Evolutionary conservation across 352 stramenopile genomes (phyloP).

Genomic region (Phytopythium aichiense): DNA sequence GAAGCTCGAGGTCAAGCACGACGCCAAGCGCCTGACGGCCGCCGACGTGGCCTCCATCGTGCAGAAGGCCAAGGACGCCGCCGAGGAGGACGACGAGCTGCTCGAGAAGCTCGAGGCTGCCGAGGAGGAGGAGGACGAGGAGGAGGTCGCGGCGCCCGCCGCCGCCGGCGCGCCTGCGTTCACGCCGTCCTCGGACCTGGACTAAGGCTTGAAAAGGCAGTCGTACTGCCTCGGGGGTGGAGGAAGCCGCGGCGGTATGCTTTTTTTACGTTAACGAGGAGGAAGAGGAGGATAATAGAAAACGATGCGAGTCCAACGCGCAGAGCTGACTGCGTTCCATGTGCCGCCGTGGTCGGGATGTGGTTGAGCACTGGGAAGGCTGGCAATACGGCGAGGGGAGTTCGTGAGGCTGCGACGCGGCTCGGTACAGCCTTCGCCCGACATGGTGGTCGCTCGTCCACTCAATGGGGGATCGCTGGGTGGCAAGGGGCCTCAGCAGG

Average conservation of each 20-base stretch:
- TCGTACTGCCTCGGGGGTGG: neutral
- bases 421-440: too few species aligned
- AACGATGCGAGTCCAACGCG: neutral
- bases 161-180: conserved; percentile 23
- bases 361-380: too few species aligned
- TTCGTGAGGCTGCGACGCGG: too few species aligned
- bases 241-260: neutral
- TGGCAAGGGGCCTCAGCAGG: too few species aligned
- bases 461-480: too few species aligned
- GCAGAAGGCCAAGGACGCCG: conserved; percentile 80
- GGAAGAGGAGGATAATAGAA: conserved; percentile 1
- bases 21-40: conserved; percentile 64
- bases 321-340: too few species aligned
- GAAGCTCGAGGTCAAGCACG: conserved; percentile 69
- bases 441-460: too few species aligned
- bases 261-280: conserved; percentile 4
- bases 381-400: too few species aligned
- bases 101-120: conserved; percentile 71
- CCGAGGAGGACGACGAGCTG: conserved; percentile 76
- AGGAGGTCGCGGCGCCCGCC: conserved; percentile 21
- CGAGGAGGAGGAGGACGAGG: conserved; percentile 39
- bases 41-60: conserved; percentile 72
- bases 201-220: conserved; percentile 44
- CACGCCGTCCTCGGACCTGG: conserved; percentile 70
- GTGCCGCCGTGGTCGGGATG: too few species aligned